Evolutionary conservation across 2,329 filamentous ascomycete species (phyloP).

Genomic region (Aspergillus felis): DNA sequence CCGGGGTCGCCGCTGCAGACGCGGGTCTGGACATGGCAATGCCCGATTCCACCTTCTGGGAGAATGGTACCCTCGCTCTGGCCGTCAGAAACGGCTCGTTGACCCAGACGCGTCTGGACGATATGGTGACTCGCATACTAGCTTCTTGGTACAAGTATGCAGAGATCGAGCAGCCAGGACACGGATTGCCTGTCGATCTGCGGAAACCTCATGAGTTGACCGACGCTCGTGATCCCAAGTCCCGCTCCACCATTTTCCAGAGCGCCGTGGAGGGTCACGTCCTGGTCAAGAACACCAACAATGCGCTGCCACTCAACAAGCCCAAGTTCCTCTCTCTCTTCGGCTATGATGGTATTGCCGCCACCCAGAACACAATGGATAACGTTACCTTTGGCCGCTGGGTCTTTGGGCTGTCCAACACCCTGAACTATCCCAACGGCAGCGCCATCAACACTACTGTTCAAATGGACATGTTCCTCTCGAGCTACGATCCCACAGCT

Average conservation of each 20-base stretch:
- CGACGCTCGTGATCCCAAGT: conserved; percentile 48
- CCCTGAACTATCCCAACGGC: conserved; percentile 8
- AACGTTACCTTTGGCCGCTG: conserved; percentile 3
- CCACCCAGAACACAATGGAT: conserved; percentile 29
- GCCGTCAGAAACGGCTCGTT: conserved; percentile 10
- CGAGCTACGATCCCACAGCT: conserved; percentile 23
- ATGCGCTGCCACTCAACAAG: conserved; percentile 44
- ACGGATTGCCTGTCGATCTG: conserved; percentile 31
- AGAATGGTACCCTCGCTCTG: not conserved
- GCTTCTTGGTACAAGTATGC: conserved; percentile 9
- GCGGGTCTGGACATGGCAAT: conserved; percentile 64
- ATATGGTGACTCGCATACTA: conserved; percentile 12
- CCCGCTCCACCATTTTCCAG: conserved; percentile 37
- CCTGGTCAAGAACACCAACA: conserved; percentile 49
- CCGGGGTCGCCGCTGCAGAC: conserved; percentile 61
- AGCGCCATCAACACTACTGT: conserved; percentile 8
- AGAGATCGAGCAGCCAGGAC: conserved; percentile 31
- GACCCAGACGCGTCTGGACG: conserved; percentile 3
- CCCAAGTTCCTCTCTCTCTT: conserved; percentile 48
- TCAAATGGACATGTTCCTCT: conserved; percentile 9
- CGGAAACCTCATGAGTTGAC: conserved; percentile 45
- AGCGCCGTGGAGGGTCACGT: conserved; percentile 58
- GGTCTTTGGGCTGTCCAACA: not conserved
- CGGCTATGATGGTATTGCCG: conserved; percentile 52
- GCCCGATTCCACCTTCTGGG: conserved; percentile 5